Percentiles rank a stretch among this genome's conserved stretches.
These are phyloP conservation scores for Plasmodium gaboni DNA, from an alignment of 169 alveolate genomes.

Conservation along the genomic window DNA sequence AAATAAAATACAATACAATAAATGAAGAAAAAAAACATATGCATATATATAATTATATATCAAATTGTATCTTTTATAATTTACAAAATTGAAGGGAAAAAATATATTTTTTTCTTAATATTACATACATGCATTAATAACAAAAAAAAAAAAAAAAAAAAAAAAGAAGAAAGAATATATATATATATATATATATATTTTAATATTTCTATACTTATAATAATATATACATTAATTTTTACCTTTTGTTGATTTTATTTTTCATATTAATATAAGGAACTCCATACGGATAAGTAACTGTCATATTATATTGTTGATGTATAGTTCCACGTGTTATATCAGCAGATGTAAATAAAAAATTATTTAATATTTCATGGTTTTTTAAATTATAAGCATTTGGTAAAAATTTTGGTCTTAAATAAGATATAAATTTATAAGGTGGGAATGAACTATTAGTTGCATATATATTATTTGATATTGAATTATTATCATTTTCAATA, in stretches of 20 bases:
- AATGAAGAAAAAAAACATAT: too few relatives aligned
- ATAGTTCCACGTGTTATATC: slow-evolving; percentile 35
- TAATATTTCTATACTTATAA: too few relatives aligned
- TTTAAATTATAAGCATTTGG: slow-evolving; percentile 27
- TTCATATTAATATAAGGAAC: slow-evolving; percentile 42
- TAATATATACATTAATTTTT: too few relatives aligned
- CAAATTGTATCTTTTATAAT: too few relatives aligned
- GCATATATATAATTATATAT: too few relatives aligned
- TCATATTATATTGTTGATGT: slow-evolving; percentile 38
- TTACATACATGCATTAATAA: too few relatives aligned
- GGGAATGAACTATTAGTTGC: slow-evolving; percentile 20
- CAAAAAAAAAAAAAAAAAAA: too few relatives aligned
- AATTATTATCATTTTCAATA: background rate
- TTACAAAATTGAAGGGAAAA: too few relatives aligned
- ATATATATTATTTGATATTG: slow-evolving; percentile 12
- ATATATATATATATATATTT: too few relatives aligned
- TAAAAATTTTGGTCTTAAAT: background rate
- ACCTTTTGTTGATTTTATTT: background rate
- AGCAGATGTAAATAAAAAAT: slow-evolving; percentile 42
- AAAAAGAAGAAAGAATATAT: too few relatives aligned
- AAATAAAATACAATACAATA: too few relatives aligned
- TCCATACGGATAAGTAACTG: slow-evolving; percentile 61
- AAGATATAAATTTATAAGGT: slow-evolving; percentile 17
- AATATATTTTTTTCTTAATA: too few relatives aligned
- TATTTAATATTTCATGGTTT: slow-evolving; percentile 9